These are phyloP conservation scores for Fusarium algeriense DNA, from an alignment of 2,329 filamentous ascomycete species.

Conservation along the genomic window DNA sequence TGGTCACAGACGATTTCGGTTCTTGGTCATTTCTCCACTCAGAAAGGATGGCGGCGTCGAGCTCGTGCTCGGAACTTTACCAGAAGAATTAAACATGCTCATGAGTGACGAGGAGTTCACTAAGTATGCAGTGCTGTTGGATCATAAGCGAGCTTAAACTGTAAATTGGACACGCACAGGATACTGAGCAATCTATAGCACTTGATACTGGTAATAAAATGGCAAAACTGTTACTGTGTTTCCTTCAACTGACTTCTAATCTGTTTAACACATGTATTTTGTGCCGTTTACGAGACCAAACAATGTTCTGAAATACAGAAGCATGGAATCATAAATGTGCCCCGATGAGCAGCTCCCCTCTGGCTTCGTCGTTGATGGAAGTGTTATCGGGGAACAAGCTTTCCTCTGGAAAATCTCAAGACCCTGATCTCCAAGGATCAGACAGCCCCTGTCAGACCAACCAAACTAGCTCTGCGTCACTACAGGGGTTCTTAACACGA, in stretches of 20 bases:
- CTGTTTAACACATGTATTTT: too few species aligned
- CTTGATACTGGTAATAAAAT: not conserved
- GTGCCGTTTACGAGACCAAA: too few species aligned
- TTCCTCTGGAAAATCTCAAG: not conserved
- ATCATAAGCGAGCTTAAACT: not conserved
- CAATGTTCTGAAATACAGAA: too few species aligned
- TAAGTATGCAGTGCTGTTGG: slow-evolving; percentile 2
- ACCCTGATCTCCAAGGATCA: not conserved
- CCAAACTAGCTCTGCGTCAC: not conserved
- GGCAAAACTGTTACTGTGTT: accelerated
- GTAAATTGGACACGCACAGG: accelerated
- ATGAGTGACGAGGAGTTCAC: slow-evolving; percentile 12
- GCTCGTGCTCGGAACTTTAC: not conserved
- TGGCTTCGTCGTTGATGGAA: too few species aligned
- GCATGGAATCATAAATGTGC: too few species aligned
- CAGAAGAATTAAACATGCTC: slow-evolving; percentile 17
- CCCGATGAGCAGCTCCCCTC: too few species aligned
- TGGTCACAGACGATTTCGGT: not conserved
- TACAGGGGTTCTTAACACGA: not conserved
- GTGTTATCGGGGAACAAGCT: too few species aligned
- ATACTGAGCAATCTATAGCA: not conserved
- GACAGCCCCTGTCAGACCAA: not conserved
- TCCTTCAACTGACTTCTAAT: not conserved
- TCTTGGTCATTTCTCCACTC: slow-evolving; percentile 11
- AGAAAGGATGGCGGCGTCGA: slow-evolving; percentile 10